Evolutionary conservation across 495 filamentous ascomycete genomes (phyloP).

Genomic region (Articulospora tetracladia): DNA sequence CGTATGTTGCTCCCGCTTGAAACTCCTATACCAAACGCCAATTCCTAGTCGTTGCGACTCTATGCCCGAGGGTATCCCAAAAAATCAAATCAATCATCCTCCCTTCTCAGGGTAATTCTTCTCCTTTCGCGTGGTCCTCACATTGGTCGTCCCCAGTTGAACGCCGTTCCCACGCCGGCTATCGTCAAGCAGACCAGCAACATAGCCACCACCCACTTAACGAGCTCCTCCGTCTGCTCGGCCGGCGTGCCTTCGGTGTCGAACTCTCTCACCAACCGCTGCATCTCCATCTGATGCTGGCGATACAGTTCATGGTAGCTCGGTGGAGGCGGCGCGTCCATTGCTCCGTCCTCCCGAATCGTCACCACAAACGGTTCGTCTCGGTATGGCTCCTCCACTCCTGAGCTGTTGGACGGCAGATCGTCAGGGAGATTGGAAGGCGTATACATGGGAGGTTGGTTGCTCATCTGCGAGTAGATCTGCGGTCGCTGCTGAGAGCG

Average conservation of each 20-base stretch:
- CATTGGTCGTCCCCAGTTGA: conserved; percentile 22
- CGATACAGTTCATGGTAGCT: conserved; percentile 18
- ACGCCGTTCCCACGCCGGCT: conserved; percentile 19
- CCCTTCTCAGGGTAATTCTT: background rate
- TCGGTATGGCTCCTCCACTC: conserved; percentile 13
- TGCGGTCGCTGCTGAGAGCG: conserved; percentile 9
- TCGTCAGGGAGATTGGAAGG: background rate
- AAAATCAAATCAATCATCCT: background rate
- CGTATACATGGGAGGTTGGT: background rate
- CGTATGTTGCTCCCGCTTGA: background rate
- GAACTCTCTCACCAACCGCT: conserved; percentile 2
- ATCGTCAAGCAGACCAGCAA: conserved; percentile 19
- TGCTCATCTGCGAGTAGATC: background rate
- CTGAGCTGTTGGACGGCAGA: background rate
- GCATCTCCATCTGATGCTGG: conserved; percentile 10
- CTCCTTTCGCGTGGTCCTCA: background rate
- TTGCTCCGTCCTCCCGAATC: background rate
- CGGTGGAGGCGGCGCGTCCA: conserved; percentile 11
- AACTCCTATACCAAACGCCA: background rate
- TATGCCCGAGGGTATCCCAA: background rate
- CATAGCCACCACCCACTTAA: conserved; percentile 24
- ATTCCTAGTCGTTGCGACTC: background rate
- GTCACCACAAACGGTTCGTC: conserved; percentile 20
- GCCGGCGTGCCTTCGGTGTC: conserved; percentile 10
- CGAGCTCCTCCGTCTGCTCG: conserved; percentile 21